Percentiles rank a stretch among this genome's conserved stretches.
These are phyloP conservation scores for Aphanomyces cochlioides DNA, from an alignment of 352 stramenopile genomes.

Conservation along the genomic window DNA sequence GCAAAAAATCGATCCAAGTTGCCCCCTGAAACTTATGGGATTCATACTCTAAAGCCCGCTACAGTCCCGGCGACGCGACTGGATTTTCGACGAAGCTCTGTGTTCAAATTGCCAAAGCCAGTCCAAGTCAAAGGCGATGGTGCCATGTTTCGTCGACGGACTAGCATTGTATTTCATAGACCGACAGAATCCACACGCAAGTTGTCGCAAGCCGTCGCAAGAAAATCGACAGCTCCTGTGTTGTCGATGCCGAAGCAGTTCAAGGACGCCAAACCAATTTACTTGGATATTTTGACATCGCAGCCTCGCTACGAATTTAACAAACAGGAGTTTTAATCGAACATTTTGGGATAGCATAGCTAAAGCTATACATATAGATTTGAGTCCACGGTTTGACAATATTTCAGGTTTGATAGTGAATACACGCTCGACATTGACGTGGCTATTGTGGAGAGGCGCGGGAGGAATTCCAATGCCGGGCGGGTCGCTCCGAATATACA, in stretches of 20 bases:
- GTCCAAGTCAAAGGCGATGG: not conserved
- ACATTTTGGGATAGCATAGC: too few relatives aligned
- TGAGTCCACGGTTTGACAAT: too few relatives aligned
- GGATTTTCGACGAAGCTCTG: not conserved
- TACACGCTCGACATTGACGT: too few relatives aligned
- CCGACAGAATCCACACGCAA: not conserved
- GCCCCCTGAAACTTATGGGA: slow-evolving; percentile 12
- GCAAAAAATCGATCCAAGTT: slow-evolving; percentile 14
- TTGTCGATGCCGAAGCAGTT: not conserved
- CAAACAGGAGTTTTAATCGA: too few relatives aligned
- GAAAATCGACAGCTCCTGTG: not conserved
- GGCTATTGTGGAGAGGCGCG: too few relatives aligned
- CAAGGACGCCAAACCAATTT: slow-evolving; percentile 27
- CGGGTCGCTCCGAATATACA: too few relatives aligned
- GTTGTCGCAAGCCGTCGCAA: not conserved
- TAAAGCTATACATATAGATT: too few relatives aligned
- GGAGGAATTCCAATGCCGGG: too few relatives aligned
- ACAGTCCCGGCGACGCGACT: not conserved
- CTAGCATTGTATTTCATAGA: slow-evolving; percentile 5
- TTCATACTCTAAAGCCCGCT: not conserved
- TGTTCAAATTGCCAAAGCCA: not conserved
- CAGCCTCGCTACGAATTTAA: slow-evolving; percentile 1
- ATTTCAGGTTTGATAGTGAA: too few relatives aligned
- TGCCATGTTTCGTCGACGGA: not conserved
- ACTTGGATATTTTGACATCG: slow-evolving; percentile 14